Conservation (phyloP, 768 basidiomycete species). For the Paxillus rubicundulus region DNA sequence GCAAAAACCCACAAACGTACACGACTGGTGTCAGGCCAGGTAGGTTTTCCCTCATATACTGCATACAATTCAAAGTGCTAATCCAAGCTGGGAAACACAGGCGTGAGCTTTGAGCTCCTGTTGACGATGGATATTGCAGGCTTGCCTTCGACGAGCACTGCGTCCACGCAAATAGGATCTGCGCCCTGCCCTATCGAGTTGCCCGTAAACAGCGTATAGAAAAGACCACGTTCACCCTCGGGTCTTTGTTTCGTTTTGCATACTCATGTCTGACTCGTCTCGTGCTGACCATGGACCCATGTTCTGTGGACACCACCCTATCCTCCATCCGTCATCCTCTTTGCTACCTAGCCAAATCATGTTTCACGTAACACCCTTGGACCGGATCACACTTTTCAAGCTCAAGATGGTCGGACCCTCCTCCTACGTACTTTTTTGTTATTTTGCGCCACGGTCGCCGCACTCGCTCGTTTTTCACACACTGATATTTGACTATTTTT, state of each 20-base stretch:
- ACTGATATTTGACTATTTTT: too few species aligned
- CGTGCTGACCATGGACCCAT: background rate
- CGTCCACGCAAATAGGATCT: constrained; percentile 55
- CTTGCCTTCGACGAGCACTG: constrained; percentile 48
- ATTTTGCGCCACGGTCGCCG: too few species aligned
- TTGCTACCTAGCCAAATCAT: too few species aligned
- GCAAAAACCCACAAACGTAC: constrained; percentile 57
- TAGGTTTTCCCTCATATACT: constrained; percentile 37
- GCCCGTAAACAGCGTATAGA: constrained; percentile 49
- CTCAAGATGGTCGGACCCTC: too few species aligned
- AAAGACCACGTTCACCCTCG: constrained; percentile 1
- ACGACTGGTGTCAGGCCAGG: constrained; percentile 53
- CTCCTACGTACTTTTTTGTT: too few species aligned
- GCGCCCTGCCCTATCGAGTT: constrained; percentile 74
- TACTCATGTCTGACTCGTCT: background rate
- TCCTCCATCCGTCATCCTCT: too few species aligned
- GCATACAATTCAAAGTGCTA: background rate
- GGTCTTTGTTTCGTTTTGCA: background rate
- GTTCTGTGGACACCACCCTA: too few species aligned
- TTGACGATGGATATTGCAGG: constrained; percentile 71
- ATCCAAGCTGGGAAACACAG: constrained; percentile 17
- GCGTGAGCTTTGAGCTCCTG: constrained; percentile 62
- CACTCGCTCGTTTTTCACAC: too few species aligned
- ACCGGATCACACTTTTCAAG: too few species aligned
- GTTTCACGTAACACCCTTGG: too few species aligned